These are phyloP conservation scores for Uronychia binucleata DNA, from an alignment of 73 alveolate species.

Conservation along the genomic window DNA sequence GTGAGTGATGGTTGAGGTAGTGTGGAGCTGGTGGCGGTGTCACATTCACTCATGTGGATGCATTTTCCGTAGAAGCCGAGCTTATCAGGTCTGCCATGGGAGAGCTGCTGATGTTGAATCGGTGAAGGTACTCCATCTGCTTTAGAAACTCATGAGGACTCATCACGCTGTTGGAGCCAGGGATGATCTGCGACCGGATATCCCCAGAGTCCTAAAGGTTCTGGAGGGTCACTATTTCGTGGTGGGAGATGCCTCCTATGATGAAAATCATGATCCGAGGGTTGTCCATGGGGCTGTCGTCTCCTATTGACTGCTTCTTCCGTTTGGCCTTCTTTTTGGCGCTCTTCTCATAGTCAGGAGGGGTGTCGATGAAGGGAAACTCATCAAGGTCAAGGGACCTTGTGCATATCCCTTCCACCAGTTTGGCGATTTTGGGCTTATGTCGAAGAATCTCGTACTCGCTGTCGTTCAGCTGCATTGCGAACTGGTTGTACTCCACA, in stretches of 20 bases:
- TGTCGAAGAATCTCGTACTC: slow-evolving; percentile 50
- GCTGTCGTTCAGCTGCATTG: slow-evolving; percentile 10
- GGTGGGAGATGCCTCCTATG: slow-evolving; percentile 65
- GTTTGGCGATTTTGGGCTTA: slow-evolving; percentile 39
- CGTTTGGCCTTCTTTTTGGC: slow-evolving; percentile 27
- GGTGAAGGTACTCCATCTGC: slow-evolving; percentile 30
- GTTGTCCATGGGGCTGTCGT: slow-evolving; percentile 15
- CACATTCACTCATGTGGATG: no score
- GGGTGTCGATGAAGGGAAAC: slow-evolving; percentile 40
- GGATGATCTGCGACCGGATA: slow-evolving; percentile 38
- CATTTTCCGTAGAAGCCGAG: no score
- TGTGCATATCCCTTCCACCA: slow-evolving; percentile 16
- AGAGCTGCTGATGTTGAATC: not conserved
- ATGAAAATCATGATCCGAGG: slow-evolving; percentile 57
- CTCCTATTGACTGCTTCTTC: slow-evolving; percentile 27
- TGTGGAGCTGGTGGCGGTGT: no score
- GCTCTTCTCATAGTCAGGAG: slow-evolving; percentile 14
- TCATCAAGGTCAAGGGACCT: slow-evolving; percentile 27
- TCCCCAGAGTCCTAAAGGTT: slow-evolving; percentile 22
- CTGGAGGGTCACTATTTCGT: slow-evolving; percentile 35
- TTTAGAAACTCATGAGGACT: slow-evolving; percentile 18
- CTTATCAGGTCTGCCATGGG: not conserved
- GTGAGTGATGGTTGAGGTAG: no score
- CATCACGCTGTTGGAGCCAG: slow-evolving; percentile 39
- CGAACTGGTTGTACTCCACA: slow-evolving; percentile 30